Conservation (phyloP, 108 stramenopile species). For the Bacterosira constricta region DNA sequence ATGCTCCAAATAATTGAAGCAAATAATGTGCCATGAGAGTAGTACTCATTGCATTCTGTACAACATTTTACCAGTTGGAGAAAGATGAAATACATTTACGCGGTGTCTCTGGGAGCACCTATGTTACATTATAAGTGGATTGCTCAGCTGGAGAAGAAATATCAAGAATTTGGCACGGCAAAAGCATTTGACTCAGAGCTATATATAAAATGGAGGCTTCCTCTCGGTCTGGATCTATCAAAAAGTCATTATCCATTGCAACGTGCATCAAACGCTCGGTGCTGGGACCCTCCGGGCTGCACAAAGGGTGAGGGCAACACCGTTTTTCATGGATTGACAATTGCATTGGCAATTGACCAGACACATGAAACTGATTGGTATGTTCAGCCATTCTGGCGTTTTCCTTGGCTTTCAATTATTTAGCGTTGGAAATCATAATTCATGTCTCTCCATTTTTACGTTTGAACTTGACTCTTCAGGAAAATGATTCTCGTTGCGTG, state of each 20-base stretch:
- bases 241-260: conserved; percentile 25
- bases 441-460: neutral
- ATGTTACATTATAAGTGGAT: conserved; percentile 47
- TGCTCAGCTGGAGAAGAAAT: conserved; percentile 25
- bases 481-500: conserved; percentile 19
- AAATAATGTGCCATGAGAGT: too few relatives aligned
- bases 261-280: conserved; percentile 38
- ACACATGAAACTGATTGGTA: conserved; percentile 25
- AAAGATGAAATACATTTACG: conserved; percentile 41
- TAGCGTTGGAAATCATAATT: neutral
- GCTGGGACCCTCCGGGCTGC: conserved; percentile 37
- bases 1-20: too few relatives aligned
- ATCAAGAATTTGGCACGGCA: conserved; percentile 9
- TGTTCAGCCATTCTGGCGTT: neutral
- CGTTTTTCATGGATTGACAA: conserved; percentile 41
- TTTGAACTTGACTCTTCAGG: conserved; percentile 11
- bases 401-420: neutral
- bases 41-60: too few relatives aligned
- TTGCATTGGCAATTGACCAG: conserved; percentile 34
- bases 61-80: conserved; percentile 19
- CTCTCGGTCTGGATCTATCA: conserved; percentile 39
- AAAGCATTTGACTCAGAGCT: conserved; percentile 38
- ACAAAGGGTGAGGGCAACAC: conserved; percentile 3
- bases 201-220: conserved; percentile 36
- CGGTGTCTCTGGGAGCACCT: conserved; percentile 37